Percentiles rank a stretch among this genome's conserved stretches.
These are phyloP conservation scores for Leccinum truebloodii DNA, from an alignment of 768 basidiomycete genomes.

Conservation along the genomic window DNA sequence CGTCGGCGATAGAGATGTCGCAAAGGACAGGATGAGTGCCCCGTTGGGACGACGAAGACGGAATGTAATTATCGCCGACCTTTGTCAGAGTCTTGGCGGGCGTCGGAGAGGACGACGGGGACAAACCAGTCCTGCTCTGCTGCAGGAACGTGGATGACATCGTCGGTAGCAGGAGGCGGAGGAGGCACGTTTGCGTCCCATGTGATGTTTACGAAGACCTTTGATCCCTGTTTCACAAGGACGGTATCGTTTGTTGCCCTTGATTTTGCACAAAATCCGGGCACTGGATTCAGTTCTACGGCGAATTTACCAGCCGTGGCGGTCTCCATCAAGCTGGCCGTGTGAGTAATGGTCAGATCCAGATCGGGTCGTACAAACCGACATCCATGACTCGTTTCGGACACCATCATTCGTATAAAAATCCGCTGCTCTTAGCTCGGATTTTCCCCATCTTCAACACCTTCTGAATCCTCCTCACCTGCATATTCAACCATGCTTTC, in stretches of 20 bases:
- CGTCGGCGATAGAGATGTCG: conserved; percentile 18
- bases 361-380: neutral
- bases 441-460: conserved; percentile 1
- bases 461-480: neutral
- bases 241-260: conserved; percentile 39
- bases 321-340: conserved; percentile 21
- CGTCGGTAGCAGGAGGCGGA: conserved; percentile 62
- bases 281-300: conserved; percentile 51
- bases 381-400: conserved; percentile 1
- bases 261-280: conserved; percentile 76
- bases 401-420: conserved; percentile 32
- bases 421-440: neutral
- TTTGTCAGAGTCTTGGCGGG: conserved; percentile 66
- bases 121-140: conserved; percentile 53
- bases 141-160: conserved; percentile 52
- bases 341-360: conserved; percentile 4
- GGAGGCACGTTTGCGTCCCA: conserved; percentile 70
- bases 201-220: conserved; percentile 75
- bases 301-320: conserved; percentile 15
- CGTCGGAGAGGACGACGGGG: conserved; percentile 71
- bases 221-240: conserved; percentile 47
- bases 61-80: conserved; percentile 40
- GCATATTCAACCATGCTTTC: conserved; percentile 8
- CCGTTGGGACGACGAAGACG: conserved; percentile 7
- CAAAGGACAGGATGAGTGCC: conserved; percentile 2